phyloP scores from a whole-genome alignment of 257 asterid species.

The Solanum lycopersicoides region DNA sequence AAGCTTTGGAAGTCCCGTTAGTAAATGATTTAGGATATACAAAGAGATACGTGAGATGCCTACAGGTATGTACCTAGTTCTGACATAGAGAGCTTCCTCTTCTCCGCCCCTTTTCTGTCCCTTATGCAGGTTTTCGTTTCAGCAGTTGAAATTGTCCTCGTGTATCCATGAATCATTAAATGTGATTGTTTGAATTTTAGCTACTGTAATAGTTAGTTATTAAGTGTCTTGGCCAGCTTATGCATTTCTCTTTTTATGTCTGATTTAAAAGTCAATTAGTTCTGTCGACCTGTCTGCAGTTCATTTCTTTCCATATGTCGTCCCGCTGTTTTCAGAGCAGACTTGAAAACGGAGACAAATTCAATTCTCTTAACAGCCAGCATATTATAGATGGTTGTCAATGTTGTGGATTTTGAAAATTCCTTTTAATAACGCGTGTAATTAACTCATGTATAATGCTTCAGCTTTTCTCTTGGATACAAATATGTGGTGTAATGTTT shows the following conservation, averaged over 20 bases:
- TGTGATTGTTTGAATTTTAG: background rate
- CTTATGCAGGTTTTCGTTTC: background rate
- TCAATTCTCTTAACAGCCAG: background rate
- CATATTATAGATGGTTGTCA: background rate
- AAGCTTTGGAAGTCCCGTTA: conserved; percentile 91
- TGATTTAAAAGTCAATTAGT: background rate
- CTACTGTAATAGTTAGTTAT: no score
- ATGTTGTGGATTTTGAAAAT: background rate
- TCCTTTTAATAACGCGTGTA: background rate
- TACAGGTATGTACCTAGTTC: conserved; percentile 53
- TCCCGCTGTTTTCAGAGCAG: background rate
- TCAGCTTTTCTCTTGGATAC: background rate
- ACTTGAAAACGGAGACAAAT: background rate
- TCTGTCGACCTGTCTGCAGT: background rate
- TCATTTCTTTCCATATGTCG: background rate
- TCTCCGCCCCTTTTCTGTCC: background rate
- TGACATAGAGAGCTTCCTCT: background rate
- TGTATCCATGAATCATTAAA: background rate
- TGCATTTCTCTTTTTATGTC: background rate
- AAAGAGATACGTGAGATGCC: conserved; percentile 89
- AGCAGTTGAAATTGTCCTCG: background rate
- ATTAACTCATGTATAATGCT: background rate
- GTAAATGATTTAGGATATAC: conserved; percentile 98
- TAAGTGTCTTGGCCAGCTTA: no score
- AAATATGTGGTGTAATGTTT: background rate